Evolutionary conservation across 371 early-diverging fungal species (phyloP).

Genomic region (Syncephalastrum monosporum): DNA sequence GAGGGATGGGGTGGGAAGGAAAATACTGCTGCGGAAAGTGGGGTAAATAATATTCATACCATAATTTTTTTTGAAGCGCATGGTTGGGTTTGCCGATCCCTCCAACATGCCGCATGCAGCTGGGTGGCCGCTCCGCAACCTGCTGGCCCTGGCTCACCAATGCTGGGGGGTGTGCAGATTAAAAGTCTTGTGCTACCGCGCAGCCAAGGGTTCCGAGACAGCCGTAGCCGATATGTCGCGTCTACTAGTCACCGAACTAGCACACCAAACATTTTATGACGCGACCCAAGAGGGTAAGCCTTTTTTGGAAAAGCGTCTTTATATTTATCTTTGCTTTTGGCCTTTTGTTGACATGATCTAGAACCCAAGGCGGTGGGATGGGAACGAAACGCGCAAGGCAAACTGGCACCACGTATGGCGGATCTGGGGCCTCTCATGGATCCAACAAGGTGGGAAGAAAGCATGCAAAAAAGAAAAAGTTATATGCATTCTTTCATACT

Average conservation of each 20-base stretch:
- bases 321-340: slow-evolving; percentile 6
- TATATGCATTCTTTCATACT: slow-evolving; percentile 3
- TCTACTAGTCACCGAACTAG: slow-evolving; percentile 22
- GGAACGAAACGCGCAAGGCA: slow-evolving; percentile 84
- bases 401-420: slow-evolving; percentile 80
- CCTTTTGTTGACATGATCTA: slow-evolving; percentile 4
- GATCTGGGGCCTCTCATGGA: slow-evolving; percentile 88
- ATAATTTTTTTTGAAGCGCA: slow-evolving; percentile 18
- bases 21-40: not conserved
- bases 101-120: slow-evolving; percentile 62
- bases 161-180: slow-evolving; percentile 29
- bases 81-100: slow-evolving; percentile 85
- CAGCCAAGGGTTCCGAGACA: slow-evolving; percentile 21
- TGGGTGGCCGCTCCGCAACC: slow-evolving; percentile 92
- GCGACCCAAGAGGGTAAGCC: not conserved
- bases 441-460: slow-evolving; percentile 51
- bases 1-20: not conserved
- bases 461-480: slow-evolving; percentile 1
- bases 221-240: slow-evolving; percentile 15
- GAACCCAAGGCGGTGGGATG: slow-evolving; percentile 80
- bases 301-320: slow-evolving; percentile 1
- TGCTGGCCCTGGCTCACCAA: slow-evolving; percentile 64
- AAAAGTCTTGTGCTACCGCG: slow-evolving; percentile 77
- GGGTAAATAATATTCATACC: not conserved
- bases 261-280: not conserved